Evolutionary conservation across 23 red algal species (phyloP), one percentile per base, ranked within the genome.

Genomic region (Gracilariopsis chorda): DNA sequence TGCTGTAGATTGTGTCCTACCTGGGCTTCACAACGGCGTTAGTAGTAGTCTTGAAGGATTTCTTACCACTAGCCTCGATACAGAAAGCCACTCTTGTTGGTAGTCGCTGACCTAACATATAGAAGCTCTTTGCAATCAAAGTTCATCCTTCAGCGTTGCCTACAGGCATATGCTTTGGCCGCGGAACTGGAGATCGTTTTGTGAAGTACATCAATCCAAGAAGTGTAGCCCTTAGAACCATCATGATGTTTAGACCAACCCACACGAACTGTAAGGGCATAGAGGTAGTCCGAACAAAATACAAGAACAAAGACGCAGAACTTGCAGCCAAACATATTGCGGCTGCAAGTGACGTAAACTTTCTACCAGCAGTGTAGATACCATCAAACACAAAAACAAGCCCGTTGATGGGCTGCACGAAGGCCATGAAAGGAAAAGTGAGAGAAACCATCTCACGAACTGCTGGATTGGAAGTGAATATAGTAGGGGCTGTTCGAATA

Each of bases 311-410:
- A 28, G 69, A 82, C 20, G 95, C 33, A 13, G 23, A 59, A 33
- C 67, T 73, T 52, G 88, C 82, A 10, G 96, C 92, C 28, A 83
- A 24, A 46, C 86, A 94, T 57, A 98, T 94, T 43, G 93, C 96
- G 14, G 48, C 83, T 7, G 96, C 89, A 30, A 95, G 82, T 35
- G 68, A 88, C 3, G 84, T 84, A 83, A 95, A 98, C 39, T 90
- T 47, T 44, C 89, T 76, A 21, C 86, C 93, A n/a, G 88, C 96
- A 21, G 92, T 92, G 43, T 89, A 90, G 23, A 95, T 92, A 12
- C 96, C 96, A 73, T 98, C 96, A 43, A 98, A 92, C 75, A 93
- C 90, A 77, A 93, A 97, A 7, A 93, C 90, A 0, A 98, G 74
- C 19, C 88, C 96, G 53, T 95, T 95, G 52, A 98, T 72, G 5